phyloP scores from a whole-genome alignment of 2,329 filamentous ascomycete genomes.

The Harringtonia aguacate region DNA sequence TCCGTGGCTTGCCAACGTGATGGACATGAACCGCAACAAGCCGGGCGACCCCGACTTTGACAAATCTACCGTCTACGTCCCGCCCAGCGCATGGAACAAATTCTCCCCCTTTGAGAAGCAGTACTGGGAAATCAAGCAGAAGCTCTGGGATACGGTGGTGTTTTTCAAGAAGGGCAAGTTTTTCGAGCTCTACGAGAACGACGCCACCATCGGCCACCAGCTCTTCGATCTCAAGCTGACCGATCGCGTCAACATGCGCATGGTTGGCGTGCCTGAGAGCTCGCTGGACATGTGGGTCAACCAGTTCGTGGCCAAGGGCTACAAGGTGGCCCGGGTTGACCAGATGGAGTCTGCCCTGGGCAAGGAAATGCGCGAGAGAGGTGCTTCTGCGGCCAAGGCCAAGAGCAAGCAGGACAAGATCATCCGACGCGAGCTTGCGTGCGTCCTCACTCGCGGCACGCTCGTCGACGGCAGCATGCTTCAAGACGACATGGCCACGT shows the following conservation, averaged over 20 bases:
- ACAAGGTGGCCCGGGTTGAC: slow-evolving; percentile 92
- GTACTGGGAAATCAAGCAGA: slow-evolving; percentile 99
- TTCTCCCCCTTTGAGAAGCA: slow-evolving; percentile 96
- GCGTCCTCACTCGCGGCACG: slow-evolving; percentile 84
- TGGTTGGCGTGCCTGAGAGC: slow-evolving; percentile 95
- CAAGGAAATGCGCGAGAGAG: slow-evolving; percentile 97
- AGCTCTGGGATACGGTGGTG: slow-evolving; percentile 93
- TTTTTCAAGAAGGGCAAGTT: slow-evolving; percentile 99
- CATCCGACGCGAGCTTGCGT: slow-evolving; percentile 81
- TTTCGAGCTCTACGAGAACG: slow-evolving; percentile 96
- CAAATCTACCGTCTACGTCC: slow-evolving; percentile 81
- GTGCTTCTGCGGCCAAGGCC: too few relatives aligned
- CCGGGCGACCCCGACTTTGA: slow-evolving; percentile 81
- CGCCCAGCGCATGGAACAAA: slow-evolving; percentile 63
- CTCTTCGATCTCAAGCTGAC: slow-evolving; percentile 96
- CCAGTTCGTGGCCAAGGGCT: slow-evolving; percentile 96
- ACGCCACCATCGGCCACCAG: slow-evolving; percentile 92
- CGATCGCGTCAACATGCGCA: slow-evolving; percentile 97
- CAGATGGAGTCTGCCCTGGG: slow-evolving; percentile 92
- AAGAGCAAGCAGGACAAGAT: slow-evolving; percentile 79
- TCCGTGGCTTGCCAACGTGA: slow-evolving; percentile 76
- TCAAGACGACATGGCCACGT: slow-evolving; percentile 94
- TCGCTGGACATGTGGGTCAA: slow-evolving; percentile 96
- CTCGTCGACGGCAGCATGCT: slow-evolving; percentile 95
- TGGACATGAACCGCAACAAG: slow-evolving; percentile 74